A percentile compares a stretch with the other conserved stretches of the same genome.
phyloP scores from a whole-genome alignment of 306 rosid species.

The Arachis stenosperma region DNA sequence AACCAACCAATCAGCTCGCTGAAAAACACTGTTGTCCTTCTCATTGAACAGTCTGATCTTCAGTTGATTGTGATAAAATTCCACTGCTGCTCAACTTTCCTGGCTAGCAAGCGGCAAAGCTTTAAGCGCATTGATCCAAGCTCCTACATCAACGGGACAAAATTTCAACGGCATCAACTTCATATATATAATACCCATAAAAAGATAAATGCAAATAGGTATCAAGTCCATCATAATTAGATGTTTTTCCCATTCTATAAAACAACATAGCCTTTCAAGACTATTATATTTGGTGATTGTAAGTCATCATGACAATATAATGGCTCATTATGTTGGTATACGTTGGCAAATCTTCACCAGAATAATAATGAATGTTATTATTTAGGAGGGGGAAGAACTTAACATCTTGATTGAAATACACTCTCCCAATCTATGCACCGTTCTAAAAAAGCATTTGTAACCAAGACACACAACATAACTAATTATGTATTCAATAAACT shows the following conservation, averaged over 20 bases:
- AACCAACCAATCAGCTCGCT: constrained; percentile 80
- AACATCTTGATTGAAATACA: neutral
- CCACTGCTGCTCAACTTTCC: constrained; percentile 81
- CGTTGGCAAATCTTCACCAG: neutral
- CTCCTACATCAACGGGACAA: constrained; percentile 54
- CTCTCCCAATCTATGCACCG: neutral
- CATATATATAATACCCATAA: constrained; percentile 13
- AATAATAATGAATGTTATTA: constrained; percentile 2
- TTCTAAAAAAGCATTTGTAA: neutral
- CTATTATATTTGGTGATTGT: constrained; percentile 6
- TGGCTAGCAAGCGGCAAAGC: constrained; percentile 83
- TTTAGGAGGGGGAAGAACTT: neutral
- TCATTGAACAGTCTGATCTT: constrained; percentile 78
- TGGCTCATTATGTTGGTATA: neutral
- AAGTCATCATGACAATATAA: neutral
- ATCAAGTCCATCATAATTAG: neutral
- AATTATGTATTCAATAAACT: neutral
- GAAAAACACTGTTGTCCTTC: constrained; percentile 62
- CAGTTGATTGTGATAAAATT: constrained; percentile 82
- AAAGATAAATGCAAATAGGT: constrained; percentile 8
- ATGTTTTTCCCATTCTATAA: constrained; percentile 8
- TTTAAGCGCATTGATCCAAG: constrained; percentile 67
- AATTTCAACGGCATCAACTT: constrained; percentile 28
- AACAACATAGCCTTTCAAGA: neutral
- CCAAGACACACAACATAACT: neutral